These are phyloP conservation scores for Linnemannia hyalina DNA, from an alignment of 192 early-diverging fungal genomes.

Conservation along the genomic window DNA sequence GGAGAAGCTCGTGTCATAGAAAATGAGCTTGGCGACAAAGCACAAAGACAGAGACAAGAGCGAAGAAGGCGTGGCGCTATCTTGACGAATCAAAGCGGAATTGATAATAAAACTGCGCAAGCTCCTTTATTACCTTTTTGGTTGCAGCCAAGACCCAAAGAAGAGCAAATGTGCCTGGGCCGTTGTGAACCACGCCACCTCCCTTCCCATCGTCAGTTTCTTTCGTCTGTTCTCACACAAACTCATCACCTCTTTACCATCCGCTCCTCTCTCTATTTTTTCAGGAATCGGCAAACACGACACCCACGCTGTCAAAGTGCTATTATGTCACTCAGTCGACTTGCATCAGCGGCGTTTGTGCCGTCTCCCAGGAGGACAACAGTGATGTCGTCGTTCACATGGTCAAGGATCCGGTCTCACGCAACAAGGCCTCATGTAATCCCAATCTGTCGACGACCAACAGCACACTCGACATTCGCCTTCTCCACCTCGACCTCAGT, in stretches of 20 bases:
- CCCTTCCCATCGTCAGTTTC: background rate
- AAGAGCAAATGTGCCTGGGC: background rate
- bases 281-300: background rate
- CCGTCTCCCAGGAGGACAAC: background rate
- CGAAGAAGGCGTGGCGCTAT: background rate
- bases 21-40: background rate
- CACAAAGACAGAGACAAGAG: too few relatives aligned
- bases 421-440: background rate
- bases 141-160: background rate
- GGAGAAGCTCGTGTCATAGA: too few relatives aligned
- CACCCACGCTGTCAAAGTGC: background rate
- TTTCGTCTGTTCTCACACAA: background rate
- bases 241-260: background rate
- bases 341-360: background rate
- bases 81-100: background rate
- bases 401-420: background rate
- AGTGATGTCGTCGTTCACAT: background rate
- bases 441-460: background rate
- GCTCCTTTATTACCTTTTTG: background rate
- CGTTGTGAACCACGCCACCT: too few relatives aligned
- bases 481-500: slow-evolving; percentile 15
- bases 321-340: background rate
- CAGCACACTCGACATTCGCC: background rate
- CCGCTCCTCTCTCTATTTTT: background rate
- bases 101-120: background rate